Percentiles rank a stretch among this genome's conserved stretches.
Conservation (phyloP, 257 asterid species). For the Gentiana dahurica region DNA sequence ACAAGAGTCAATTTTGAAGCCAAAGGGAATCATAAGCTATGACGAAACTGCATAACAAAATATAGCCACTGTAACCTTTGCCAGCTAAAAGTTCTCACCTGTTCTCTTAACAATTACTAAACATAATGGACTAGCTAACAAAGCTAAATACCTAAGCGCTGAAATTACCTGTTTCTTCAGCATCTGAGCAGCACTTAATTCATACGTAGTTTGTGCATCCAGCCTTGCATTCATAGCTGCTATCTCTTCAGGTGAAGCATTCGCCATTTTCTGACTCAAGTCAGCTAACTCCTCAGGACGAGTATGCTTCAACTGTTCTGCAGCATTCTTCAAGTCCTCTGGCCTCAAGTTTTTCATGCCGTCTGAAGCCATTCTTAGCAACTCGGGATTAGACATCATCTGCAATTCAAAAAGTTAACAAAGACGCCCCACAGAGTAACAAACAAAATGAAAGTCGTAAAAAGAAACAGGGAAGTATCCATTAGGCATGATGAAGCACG, state of each 20-base stretch:
- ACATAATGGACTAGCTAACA: too few relatives aligned
- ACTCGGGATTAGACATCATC: conserved; percentile 99
- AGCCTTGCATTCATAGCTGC: conserved; percentile 68
- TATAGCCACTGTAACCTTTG: too few relatives aligned
- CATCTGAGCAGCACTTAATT: conserved; percentile 75
- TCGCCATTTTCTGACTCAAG: conserved; percentile 83
- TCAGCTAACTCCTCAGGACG: conserved; percentile 92
- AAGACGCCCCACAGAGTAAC: too few relatives aligned
- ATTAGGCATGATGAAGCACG: too few relatives aligned
- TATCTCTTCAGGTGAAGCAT: conserved; percentile 84
- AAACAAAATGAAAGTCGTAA: too few relatives aligned
- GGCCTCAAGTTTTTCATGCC: conserved; percentile 86
- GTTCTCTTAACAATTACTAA: too few relatives aligned
- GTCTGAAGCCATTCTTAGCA: conserved; percentile 89
- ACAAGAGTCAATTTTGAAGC: too few relatives aligned
- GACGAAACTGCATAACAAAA: too few relatives aligned
- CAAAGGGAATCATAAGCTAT: too few relatives aligned
- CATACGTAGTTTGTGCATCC: conserved; percentile 78
- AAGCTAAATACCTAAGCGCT: too few relatives aligned
- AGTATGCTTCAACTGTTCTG: conserved; percentile 86
- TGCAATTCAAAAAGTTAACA: conserved; percentile 20
- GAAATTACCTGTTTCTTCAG: conserved; percentile 76
- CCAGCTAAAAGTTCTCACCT: too few relatives aligned
- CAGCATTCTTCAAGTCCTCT: conserved; percentile 79
- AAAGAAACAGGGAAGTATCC: too few relatives aligned